These are phyloP conservation scores for Starmerella tilneyi DNA, from an alignment of 805 yeast species.

Conservation along the genomic window DNA sequence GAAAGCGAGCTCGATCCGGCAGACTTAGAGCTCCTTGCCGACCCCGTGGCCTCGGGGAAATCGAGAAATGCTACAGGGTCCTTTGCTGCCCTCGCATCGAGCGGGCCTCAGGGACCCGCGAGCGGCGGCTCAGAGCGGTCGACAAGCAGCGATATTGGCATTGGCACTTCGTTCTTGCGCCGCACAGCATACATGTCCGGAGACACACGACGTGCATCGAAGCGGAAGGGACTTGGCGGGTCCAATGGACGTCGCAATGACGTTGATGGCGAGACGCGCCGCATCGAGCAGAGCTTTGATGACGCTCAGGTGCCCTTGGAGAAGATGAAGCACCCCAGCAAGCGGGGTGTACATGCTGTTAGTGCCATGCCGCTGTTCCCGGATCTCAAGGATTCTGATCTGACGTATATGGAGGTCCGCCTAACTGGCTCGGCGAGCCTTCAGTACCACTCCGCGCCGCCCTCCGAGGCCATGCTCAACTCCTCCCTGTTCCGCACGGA, in stretches of 20 bases:
- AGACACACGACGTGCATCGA: conserved; percentile 34
- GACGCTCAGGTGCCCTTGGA: conserved; percentile 40
- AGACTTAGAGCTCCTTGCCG: conserved; percentile 66
- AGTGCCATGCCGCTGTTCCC: conserved; percentile 75
- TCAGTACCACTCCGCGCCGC: conserved; percentile 19
- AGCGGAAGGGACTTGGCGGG: conserved; percentile 25
- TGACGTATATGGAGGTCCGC: conserved; percentile 38
- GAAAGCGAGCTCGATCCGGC: conserved; percentile 55
- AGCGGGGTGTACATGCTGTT: conserved; percentile 61
- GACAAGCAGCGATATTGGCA: conserved; percentile 19
- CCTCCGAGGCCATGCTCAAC: conserved; percentile 26
- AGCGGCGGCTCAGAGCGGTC: conserved; percentile 2
- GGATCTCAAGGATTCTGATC: conserved; percentile 83
- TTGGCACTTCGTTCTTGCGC: conserved; percentile 23
- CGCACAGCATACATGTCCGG: conserved; percentile 88
- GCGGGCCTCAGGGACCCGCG: conserved; percentile 4
- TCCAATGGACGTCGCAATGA: conserved; percentile 33
- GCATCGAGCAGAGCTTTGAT: conserved; percentile 73
- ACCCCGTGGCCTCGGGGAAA: conserved; percentile 47
- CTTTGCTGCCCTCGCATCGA: conserved; percentile 1
- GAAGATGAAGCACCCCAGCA: conserved; percentile 64
- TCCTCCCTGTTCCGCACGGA: conserved; percentile 55
- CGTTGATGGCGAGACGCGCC: conserved; percentile 52
- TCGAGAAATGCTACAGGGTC: conserved; percentile 1
- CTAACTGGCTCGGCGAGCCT: conserved; percentile 41